Conservation (phyloP, 495 filamentous ascomycete genomes). For the Talaromyces thailandensis region DNA sequence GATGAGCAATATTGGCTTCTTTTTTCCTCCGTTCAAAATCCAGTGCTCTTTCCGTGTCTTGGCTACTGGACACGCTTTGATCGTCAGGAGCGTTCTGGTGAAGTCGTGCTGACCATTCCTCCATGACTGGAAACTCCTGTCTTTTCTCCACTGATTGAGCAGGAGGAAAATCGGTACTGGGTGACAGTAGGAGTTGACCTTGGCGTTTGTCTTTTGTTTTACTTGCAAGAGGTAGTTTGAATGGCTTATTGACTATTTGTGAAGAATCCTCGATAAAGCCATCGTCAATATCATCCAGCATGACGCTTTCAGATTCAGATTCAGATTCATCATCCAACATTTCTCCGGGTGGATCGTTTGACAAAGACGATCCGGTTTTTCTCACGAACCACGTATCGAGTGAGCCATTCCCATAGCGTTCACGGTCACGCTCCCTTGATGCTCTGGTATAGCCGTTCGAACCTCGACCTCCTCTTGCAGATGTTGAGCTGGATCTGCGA, state of each 20-base stretch:
- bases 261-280: not conserved
- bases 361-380: not conserved
- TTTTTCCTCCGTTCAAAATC: slow-evolving; percentile 36
- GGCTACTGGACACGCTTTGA: slow-evolving; percentile 2
- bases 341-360: not conserved
- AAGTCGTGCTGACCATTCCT: slow-evolving; percentile 30
- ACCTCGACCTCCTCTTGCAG: not conserved
- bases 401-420: slow-evolving; percentile 29
- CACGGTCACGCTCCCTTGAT: slow-evolving; percentile 19
- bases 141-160: slow-evolving; percentile 13
- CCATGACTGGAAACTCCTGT: slow-evolving; percentile 27
- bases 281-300: slow-evolving; percentile 3
- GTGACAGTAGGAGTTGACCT: not conserved
- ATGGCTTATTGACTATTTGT: not conserved
- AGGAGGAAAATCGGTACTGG: not conserved
- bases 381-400: slow-evolving; percentile 33
- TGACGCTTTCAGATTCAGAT: slow-evolving; percentile 1
- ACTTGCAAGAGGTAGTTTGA: not conserved
- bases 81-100: slow-evolving; percentile 10
- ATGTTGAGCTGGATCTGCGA: not conserved
- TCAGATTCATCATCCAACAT: not conserved
- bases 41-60: slow-evolving; percentile 26
- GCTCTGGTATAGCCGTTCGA: slow-evolving; percentile 4
- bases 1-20: slow-evolving; percentile 23
- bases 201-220: not conserved